Conservation (phyloP, 345 rosid genomes). For the Trapa bicornis region DNA sequence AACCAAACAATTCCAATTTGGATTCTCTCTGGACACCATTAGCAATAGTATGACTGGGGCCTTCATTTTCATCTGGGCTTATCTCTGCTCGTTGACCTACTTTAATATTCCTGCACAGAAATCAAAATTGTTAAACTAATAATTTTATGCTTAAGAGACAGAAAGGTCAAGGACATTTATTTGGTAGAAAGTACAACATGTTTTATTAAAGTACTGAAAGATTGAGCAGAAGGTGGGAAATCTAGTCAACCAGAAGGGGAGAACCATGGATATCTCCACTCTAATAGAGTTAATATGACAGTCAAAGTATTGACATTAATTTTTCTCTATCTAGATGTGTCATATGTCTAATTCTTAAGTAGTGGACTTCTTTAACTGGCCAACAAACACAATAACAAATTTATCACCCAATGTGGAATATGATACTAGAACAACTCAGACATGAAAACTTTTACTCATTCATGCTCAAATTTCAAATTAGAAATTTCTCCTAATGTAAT, state of each 20-base stretch:
- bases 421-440: not conserved
- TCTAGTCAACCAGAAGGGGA: too few relatives aligned
- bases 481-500: not conserved
- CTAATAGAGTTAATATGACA: not conserved
- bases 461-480: not conserved
- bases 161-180: not conserved
- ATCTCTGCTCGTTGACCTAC: constrained; percentile 23
- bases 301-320: not conserved
- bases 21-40: constrained; percentile 60
- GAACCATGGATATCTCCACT: not conserved
- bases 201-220: not conserved
- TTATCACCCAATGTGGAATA: not conserved
- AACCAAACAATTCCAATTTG: constrained; percentile 92
- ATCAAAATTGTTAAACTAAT: constrained; percentile 6
- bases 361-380: not conserved
- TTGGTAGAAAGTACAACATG: not conserved
- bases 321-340: not conserved
- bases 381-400: not conserved
- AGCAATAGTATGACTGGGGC: constrained; percentile 29
- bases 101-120: constrained; percentile 47
- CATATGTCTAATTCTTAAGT: not conserved
- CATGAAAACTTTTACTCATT: too few relatives aligned
- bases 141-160: not conserved
- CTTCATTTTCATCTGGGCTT: constrained; percentile 23
- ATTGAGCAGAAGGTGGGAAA: not conserved